Evolutionary conservation across 1,139 yeast species (phyloP).

Genomic region (Geotrichum histeridarum): DNA sequence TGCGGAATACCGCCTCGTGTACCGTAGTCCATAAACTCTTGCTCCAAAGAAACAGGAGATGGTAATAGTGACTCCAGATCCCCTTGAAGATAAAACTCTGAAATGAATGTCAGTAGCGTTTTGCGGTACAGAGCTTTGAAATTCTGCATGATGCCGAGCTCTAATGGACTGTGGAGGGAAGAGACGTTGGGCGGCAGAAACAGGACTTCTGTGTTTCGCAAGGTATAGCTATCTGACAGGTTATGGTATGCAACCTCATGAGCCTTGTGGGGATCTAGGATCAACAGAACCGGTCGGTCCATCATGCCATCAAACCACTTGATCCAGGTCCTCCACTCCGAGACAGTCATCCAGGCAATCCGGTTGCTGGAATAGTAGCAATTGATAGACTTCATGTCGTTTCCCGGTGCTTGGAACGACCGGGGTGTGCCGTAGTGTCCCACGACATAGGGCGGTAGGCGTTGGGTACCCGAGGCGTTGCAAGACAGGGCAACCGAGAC

Average conservation of each 20-base stretch:
- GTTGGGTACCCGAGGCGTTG: constrained; percentile 18
- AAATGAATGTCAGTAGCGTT: constrained; percentile 8
- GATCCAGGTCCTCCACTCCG: constrained; percentile 18
- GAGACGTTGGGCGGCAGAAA: constrained; percentile 15
- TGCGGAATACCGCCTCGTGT: neutral
- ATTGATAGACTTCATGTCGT: constrained; percentile 13
- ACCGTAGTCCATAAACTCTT: neutral
- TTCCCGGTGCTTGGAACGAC: constrained; percentile 16
- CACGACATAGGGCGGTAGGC: constrained; percentile 19
- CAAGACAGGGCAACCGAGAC: constrained; percentile 17
- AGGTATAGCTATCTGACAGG: constrained; percentile 6
- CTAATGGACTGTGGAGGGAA: constrained; percentile 11
- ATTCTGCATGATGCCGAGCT: constrained; percentile 17
- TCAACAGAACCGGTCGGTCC: constrained; percentile 15
- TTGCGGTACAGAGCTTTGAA: constrained; percentile 18
- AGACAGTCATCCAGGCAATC: constrained; percentile 18
- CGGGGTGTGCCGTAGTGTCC: constrained; percentile 16
- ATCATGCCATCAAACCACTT: constrained; percentile 19
- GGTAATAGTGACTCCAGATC: constrained; percentile 9
- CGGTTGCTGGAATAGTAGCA: constrained; percentile 17
- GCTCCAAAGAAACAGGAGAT: constrained; percentile 8
- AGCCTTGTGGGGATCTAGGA: constrained; percentile 17
- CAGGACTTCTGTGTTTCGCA: constrained; percentile 11
- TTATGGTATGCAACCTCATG: constrained; percentile 17
- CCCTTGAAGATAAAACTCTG: constrained; percentile 12